Evolutionary conservation across 306 rosid species (phyloP).

Genomic region (Fragaria vesca): DNA sequence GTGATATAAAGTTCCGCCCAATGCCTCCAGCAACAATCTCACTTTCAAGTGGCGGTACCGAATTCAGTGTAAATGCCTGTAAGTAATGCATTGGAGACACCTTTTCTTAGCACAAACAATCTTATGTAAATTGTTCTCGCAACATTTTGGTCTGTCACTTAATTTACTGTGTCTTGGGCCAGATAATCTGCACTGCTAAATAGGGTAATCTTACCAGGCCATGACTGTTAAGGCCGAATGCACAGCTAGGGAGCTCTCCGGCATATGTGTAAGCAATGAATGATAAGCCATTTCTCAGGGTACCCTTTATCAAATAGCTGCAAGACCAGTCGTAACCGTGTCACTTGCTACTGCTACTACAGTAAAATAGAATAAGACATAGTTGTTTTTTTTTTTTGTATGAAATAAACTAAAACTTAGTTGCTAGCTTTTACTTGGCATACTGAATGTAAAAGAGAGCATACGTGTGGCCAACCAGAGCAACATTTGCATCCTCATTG

Average conservation of each 20-base stretch:
- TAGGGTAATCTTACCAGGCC: constrained; percentile 49
- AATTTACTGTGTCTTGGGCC: not conserved
- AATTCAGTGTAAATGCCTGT: constrained; percentile 76
- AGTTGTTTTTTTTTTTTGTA: no score
- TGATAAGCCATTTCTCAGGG: constrained; percentile 48
- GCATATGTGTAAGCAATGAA: constrained; percentile 79
- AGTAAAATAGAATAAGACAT: not conserved
- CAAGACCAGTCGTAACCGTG: not conserved
- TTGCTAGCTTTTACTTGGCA: not conserved
- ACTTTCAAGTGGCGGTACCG: constrained; percentile 61
- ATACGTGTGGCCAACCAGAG: constrained; percentile 79
- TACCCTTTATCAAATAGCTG: constrained; percentile 77
- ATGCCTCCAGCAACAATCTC: constrained; percentile 73
- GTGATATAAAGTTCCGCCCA: constrained; percentile 71
- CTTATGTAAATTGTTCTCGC: no score
- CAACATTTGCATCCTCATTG: constrained; percentile 87
- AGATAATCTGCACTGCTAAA: not conserved
- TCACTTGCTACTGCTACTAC: not conserved
- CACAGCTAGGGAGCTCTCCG: constrained; percentile 94
- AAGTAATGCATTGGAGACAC: not conserved
- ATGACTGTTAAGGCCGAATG: constrained; percentile 62
- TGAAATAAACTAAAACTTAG: no score
- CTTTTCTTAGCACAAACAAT: not conserved
- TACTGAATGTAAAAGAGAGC: not conserved
- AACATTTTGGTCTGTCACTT: not conserved